Evolutionary conservation across 805 yeast species (phyloP).

Genomic region (Nakazawaea pomicola): DNA sequence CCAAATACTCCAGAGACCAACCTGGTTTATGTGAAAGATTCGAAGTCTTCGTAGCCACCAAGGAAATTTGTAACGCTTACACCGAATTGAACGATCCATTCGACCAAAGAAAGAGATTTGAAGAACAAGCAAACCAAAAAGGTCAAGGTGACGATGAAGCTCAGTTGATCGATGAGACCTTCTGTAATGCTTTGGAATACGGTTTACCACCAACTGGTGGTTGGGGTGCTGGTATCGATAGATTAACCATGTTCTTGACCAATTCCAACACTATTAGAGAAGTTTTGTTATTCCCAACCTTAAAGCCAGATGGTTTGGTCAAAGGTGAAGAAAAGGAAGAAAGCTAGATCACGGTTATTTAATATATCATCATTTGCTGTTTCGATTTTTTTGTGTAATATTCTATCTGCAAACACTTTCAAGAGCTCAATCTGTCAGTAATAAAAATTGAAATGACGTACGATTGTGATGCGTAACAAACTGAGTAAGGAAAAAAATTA

Average conservation of each 20-base stretch:
- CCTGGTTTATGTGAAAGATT: slow-evolving; percentile 98
- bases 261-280: slow-evolving; percentile 96
- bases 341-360: slow-evolving; percentile 12
- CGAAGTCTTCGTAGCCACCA: slow-evolving; percentile 97
- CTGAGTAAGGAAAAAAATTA: too few species aligned
- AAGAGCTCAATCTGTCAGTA: too few species aligned
- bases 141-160: slow-evolving; percentile 99
- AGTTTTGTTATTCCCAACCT: slow-evolving; percentile 95
- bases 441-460: too few species aligned
- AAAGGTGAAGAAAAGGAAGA: slow-evolving; percentile 30
- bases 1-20: slow-evolving; percentile 86
- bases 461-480: too few species aligned
- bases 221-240: slow-evolving; percentile 99
- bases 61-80: slow-evolving; percentile 97
- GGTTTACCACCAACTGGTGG: slow-evolving; percentile 99
- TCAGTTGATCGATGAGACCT: slow-evolving; percentile 91
- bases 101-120: slow-evolving; percentile 95
- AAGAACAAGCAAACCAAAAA: slow-evolving; percentile 98
- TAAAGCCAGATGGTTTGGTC: slow-evolving; percentile 77
- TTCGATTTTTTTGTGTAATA: too few species aligned
- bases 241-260: slow-evolving; percentile 96
- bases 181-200: slow-evolving; percentile 96
- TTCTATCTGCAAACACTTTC: too few species aligned
- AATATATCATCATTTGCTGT: too few species aligned
- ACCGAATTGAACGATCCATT: slow-evolving; percentile 99